Conservation (phyloP, 805 yeast species). For the Komagataella mondaviorum region DNA sequence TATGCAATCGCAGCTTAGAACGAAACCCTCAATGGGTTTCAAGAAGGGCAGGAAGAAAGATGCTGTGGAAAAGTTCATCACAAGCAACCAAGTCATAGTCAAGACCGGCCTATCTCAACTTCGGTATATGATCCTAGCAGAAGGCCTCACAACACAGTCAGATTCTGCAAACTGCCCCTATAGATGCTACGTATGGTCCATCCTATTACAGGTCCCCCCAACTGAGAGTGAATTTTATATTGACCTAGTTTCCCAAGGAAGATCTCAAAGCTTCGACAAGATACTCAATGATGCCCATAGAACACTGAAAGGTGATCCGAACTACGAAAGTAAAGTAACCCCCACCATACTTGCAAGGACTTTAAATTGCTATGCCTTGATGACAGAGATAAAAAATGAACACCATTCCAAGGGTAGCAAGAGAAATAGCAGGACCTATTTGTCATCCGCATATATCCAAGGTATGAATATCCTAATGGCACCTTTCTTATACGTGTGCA, state of each 20-base stretch:
- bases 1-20: not conserved
- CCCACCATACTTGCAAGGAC: slow-evolving; percentile 58
- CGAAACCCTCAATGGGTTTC: not conserved
- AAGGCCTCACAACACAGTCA: slow-evolving; percentile 19
- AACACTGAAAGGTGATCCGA: slow-evolving; percentile 63
- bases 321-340: slow-evolving; percentile 51
- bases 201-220: slow-evolving; percentile 52
- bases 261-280: slow-evolving; percentile 48
- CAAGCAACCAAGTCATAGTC: slow-evolving; percentile 28
- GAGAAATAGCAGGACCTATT: not conserved
- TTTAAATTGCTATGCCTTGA: slow-evolving; percentile 58
- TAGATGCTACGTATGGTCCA: slow-evolving; percentile 71
- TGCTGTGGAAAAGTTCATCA: slow-evolving; percentile 36
- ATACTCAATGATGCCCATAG: slow-evolving; percentile 79
- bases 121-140: slow-evolving; percentile 35
- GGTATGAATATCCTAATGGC: slow-evolving; percentile 85
- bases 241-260: slow-evolving; percentile 38
- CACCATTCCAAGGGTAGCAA: not conserved
- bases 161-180: slow-evolving; percentile 43
- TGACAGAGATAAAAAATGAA: slow-evolving; percentile 7
- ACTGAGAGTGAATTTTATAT: slow-evolving; percentile 35
- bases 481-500: slow-evolving; percentile 63
- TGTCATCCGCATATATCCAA: slow-evolving; percentile 58
- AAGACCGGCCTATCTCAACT: slow-evolving; percentile 39
- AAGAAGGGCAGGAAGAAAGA: slow-evolving; percentile 32